phyloP scores from a whole-genome alignment of 495 filamentous ascomycete genomes.

The Xylaria flabelliformis region DNA sequence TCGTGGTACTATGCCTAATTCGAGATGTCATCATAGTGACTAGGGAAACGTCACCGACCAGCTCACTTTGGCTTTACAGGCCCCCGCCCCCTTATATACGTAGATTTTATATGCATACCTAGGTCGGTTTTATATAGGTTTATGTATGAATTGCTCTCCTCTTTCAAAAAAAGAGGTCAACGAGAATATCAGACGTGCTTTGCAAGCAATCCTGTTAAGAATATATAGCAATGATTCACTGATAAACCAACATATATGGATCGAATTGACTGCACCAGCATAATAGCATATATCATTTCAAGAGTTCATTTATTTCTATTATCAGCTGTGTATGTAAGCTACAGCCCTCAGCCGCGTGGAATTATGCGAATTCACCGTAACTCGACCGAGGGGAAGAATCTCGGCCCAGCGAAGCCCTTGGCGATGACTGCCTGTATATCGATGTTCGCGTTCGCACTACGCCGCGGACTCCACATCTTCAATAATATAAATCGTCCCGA shows the following conservation, averaged over 20 bases:
- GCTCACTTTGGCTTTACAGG: not conserved
- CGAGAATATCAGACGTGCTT: not conserved
- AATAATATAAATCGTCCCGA: slow-evolving; percentile 81
- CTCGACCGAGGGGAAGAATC: slow-evolving; percentile 71
- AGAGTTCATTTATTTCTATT: not conserved
- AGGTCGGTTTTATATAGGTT: not conserved
- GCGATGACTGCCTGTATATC: slow-evolving; percentile 83
- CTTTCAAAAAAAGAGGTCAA: not conserved
- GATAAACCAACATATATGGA: no score
- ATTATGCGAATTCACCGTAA: slow-evolving; percentile 43
- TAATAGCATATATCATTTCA: not conserved
- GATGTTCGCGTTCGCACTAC: slow-evolving; percentile 67
- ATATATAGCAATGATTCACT: not conserved
- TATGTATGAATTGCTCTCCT: not conserved
- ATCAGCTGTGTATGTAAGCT: not conserved
- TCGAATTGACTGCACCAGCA: not conserved
- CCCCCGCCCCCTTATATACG: no score
- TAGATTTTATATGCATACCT: no score
- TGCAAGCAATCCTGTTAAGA: not conserved
- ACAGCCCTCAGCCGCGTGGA: not conserved
- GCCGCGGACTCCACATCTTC: slow-evolving; percentile 82
- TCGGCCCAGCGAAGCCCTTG: slow-evolving; percentile 81
- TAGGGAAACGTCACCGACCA: not conserved
- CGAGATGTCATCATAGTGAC: not conserved
- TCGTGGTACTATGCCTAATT: not conserved